Percentiles rank a stretch among this genome's conserved stretches.
Evolutionary conservation across 2,329 filamentous ascomycete genomes (phyloP).

Genomic region (Passalora sequoiae): DNA sequence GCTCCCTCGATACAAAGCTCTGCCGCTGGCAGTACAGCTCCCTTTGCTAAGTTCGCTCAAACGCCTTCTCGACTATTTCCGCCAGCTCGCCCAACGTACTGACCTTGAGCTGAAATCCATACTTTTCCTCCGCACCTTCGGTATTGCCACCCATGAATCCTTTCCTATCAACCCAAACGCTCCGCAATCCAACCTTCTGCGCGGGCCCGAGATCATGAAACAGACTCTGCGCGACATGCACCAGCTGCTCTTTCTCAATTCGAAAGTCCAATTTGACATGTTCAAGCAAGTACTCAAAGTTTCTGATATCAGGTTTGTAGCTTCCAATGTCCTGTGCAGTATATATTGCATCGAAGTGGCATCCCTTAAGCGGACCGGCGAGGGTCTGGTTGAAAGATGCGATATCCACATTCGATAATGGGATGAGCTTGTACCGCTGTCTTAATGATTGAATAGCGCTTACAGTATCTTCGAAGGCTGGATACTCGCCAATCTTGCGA

Average conservation of each 20-base stretch:
- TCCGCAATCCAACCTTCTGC: slow-evolving; percentile 54
- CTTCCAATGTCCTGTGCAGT: slow-evolving; percentile 66
- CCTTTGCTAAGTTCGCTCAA: slow-evolving; percentile 8
- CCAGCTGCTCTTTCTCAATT: slow-evolving; percentile 51
- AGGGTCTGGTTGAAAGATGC: slow-evolving; percentile 48
- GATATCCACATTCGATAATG: slow-evolving; percentile 57
- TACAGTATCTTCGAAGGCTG: slow-evolving; percentile 55
- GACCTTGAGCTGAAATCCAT: slow-evolving; percentile 58
- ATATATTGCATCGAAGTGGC: slow-evolving; percentile 34
- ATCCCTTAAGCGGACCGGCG: slow-evolving; percentile 47
- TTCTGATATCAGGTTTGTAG: slow-evolving; percentile 62
- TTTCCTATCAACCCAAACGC: slow-evolving; percentile 60
- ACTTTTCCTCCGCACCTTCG: slow-evolving; percentile 35
- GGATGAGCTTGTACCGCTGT: slow-evolving; percentile 53
- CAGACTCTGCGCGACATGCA: slow-evolving; percentile 66
- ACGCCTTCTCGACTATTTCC: slow-evolving; percentile 47
- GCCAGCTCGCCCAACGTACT: slow-evolving; percentile 57
- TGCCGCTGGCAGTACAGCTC: no score
- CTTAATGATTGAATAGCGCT: slow-evolving; percentile 48
- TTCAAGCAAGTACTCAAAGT: slow-evolving; percentile 62
- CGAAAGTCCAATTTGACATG: slow-evolving; percentile 52
- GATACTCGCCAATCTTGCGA: slow-evolving; percentile 49
- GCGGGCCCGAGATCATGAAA: slow-evolving; percentile 64
- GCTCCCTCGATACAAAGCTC: no score
- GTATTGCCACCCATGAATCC: slow-evolving; percentile 45